Evolutionary conservation across 495 filamentous ascomycete genomes (phyloP).

Genomic region (Neurospora discreta): DNA sequence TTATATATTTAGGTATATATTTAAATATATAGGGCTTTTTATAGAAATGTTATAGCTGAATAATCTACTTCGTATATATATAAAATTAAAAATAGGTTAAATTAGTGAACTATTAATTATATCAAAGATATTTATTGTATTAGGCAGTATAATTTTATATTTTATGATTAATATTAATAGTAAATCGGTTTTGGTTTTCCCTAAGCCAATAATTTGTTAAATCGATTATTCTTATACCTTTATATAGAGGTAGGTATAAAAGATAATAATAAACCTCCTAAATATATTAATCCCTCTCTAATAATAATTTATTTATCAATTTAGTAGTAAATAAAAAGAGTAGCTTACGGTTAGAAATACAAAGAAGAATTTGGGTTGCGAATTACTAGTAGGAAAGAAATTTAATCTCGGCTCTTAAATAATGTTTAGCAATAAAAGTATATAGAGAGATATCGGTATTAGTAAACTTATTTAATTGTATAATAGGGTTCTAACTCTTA

Average conservation of each 20-base stretch:
- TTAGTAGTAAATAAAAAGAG: too few relatives aligned
- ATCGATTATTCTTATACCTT: too few relatives aligned
- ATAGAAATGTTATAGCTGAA: neutral
- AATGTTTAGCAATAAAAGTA: neutral
- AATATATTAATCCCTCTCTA: too few relatives aligned
- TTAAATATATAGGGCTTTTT: too few relatives aligned
- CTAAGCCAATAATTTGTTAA: neutral
- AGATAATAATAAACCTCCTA: too few relatives aligned
- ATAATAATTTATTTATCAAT: too few relatives aligned
- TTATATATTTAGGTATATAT: neutral
- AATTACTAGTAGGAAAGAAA: neutral
- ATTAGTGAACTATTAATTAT: neutral
- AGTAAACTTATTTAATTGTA: neutral
- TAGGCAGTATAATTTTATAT: neutral
- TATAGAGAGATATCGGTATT: neutral
- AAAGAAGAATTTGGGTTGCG: too few relatives aligned
- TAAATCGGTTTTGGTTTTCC: neutral
- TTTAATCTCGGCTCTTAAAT: neutral
- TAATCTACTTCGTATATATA: neutral
- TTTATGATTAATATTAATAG: neutral
- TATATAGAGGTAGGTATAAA: too few relatives aligned
- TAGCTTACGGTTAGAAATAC: too few relatives aligned
- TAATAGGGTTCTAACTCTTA: neutral
- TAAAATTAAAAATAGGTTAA: neutral
- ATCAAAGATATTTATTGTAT: neutral